Evolutionary conservation across 1,284 basidiomycete species (phyloP).

Genomic region (Trichosporon sp.): DNA sequence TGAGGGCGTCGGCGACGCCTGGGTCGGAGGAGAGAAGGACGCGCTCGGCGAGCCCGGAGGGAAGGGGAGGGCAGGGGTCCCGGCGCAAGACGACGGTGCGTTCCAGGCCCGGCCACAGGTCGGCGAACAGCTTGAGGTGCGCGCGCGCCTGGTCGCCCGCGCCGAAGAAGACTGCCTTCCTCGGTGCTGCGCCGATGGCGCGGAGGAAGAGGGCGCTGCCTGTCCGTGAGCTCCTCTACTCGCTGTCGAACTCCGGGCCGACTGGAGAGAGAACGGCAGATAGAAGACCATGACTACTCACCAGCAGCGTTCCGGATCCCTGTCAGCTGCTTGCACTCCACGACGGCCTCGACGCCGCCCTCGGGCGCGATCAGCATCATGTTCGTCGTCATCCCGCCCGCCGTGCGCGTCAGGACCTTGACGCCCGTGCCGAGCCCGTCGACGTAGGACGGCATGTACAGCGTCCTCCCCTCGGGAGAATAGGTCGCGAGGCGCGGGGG

Average conservation of each 20-base stretch:
- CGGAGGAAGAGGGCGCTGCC: not conserved
- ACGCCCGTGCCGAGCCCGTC: conserved; percentile 65
- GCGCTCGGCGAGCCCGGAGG: not conserved
- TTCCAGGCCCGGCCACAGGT: conserved; percentile 53
- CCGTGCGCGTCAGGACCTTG: conserved; percentile 53
- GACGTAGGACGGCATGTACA: conserved; percentile 43
- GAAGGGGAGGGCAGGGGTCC: not conserved
- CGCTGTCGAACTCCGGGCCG: too few species aligned
- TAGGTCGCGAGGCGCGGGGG: not conserved
- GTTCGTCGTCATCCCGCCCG: not conserved
- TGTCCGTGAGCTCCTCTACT: not conserved
- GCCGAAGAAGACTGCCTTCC: conserved; percentile 63
- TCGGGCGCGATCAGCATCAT: conserved; percentile 35
- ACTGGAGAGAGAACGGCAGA: too few species aligned
- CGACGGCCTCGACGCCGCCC: conserved; percentile 21
- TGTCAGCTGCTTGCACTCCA: conserved; percentile 43
- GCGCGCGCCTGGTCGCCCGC: conserved; percentile 61
- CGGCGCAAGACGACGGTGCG: not conserved
- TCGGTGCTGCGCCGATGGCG: not conserved
- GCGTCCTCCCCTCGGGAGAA: conserved; percentile 9
- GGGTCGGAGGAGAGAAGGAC: not conserved
- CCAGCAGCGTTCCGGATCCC: not conserved
- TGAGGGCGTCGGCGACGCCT: conserved; percentile 23
- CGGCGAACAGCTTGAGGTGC: conserved; percentile 63
- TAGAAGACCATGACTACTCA: not conserved